Evolutionary conservation across 192 early-diverging fungal species (phyloP), one percentile per base, ranked within the genome.

Genomic region (Backusella sp.): DNA sequence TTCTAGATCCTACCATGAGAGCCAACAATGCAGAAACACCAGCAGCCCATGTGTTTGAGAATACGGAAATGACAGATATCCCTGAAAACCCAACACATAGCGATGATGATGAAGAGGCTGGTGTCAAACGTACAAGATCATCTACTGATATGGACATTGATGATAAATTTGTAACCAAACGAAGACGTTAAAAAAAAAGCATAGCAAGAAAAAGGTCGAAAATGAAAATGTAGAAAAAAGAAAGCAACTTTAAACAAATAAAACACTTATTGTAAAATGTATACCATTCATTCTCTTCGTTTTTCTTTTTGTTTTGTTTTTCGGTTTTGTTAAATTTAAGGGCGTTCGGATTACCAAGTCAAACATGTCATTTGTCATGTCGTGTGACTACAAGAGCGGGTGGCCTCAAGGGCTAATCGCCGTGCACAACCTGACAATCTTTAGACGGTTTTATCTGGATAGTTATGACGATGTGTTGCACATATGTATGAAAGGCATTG

Each of bases 1-100:
- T 32, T 1, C 3, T 72, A 73, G 71, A 72, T 72, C 44, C 71
- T 4, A 53, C 28, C 71, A 72, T 35, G 32, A 72, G 71, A 36
- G 52, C 71, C 15, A 56, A 72, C 19, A 72, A 49, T 8, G 71
- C 52, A 17, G 71, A 49, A 0, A 72, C 71, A 21, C 71, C 71
- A 52, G 71, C 71, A 34, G 71, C 71, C 12, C 68, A 70, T 70
- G 23, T 70, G 26, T 70, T 70, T 35, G 36, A 70, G 30, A 41
- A 70, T 70, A 41, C 41, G 1, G 69, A 70, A 41, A 37, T 68
- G 67, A 36, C 39, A 15, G 67, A 68, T 23, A 59, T 59, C 23
- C 53, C 53, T 23, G 53, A 59, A 12, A 28, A 59, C 23, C 53
- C 53, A 59, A 36, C 67, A 28, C 37, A 44, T 32, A 39, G n/a